phyloP scores from a whole-genome alignment of 768 basidiomycete species.

The Calocybe cyanea region DNA sequence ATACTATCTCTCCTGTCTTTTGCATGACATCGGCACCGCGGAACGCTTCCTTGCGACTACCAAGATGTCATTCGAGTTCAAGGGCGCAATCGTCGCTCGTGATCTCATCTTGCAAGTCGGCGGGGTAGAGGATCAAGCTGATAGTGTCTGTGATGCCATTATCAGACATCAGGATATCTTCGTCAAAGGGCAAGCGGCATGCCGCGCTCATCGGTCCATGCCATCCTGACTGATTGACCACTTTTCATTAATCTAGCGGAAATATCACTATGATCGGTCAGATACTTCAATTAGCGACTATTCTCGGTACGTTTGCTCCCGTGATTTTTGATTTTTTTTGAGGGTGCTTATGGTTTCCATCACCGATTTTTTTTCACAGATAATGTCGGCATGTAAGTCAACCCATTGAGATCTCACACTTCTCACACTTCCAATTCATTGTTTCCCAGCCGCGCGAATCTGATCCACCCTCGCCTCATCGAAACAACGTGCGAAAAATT shows the following conservation, averaged over 20 bases:
- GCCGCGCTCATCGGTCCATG: too few relatives aligned
- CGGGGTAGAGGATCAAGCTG: slow-evolving; percentile 46
- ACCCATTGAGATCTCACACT: background rate
- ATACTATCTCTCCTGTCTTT: slow-evolving; percentile 46
- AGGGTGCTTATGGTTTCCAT: too few relatives aligned
- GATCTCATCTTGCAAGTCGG: slow-evolving; percentile 40
- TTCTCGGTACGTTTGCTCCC: slow-evolving; percentile 32
- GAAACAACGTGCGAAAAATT: slow-evolving; percentile 35
- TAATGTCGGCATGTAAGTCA: slow-evolving; percentile 40
- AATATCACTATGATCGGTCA: slow-evolving; percentile 50
- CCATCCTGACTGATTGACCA: background rate
- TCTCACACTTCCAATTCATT: slow-evolving; percentile 1
- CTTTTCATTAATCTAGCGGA: slow-evolving; percentile 25
- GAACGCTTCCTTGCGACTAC: slow-evolving; percentile 45
- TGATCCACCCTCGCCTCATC: slow-evolving; percentile 37
- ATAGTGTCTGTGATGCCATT: slow-evolving; percentile 49
- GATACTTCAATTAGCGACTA: slow-evolving; percentile 45
- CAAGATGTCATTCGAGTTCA: slow-evolving; percentile 56
- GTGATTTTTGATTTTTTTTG: too few relatives aligned
- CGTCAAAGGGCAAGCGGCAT: slow-evolving; percentile 34
- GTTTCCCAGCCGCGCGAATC: slow-evolving; percentile 35
- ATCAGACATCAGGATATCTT: slow-evolving; percentile 45
- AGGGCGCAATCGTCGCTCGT: slow-evolving; percentile 49
- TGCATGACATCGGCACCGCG: slow-evolving; percentile 52
- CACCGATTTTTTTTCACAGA: slow-evolving; percentile 25